These are phyloP conservation scores for Yamadazyma paraphyllophila DNA, from an alignment of 805 yeast genomes.

Conservation along the genomic window DNA sequence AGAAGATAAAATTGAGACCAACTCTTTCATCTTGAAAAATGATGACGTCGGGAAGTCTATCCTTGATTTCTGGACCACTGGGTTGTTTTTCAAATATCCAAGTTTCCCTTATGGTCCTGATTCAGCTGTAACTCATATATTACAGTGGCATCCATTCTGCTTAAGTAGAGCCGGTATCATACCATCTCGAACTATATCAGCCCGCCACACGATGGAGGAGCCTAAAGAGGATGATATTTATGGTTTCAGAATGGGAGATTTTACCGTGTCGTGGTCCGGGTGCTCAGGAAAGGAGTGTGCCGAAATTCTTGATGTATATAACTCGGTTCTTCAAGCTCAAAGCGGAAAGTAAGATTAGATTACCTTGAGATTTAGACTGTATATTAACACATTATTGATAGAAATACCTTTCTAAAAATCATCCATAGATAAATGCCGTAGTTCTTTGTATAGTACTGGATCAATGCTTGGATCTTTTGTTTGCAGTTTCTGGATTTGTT, in stretches of 20 bases:
- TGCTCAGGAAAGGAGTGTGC: constrained; percentile 58
- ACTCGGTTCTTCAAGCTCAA: neutral
- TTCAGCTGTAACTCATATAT: constrained; percentile 76
- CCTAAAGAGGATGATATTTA: constrained; percentile 29
- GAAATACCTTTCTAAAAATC: neutral
- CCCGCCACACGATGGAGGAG: constrained; percentile 28
- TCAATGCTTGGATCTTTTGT: constrained; percentile 8
- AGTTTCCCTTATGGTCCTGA: constrained; percentile 59
- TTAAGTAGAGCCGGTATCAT: constrained; percentile 72
- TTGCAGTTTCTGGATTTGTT: constrained; percentile 11
- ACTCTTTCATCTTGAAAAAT: constrained; percentile 71
- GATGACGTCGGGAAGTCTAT: constrained; percentile 63
- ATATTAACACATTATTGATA: constrained; percentile 1
- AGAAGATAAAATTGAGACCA: constrained; percentile 58
- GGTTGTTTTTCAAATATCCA: constrained; percentile 63
- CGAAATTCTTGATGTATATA: constrained; percentile 34
- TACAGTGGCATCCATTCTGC: constrained; percentile 92
- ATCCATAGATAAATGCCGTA: constrained; percentile 1
- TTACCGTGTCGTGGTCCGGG: constrained; percentile 59
- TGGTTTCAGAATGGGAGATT: constrained; percentile 63
- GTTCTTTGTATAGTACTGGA: constrained; percentile 10
- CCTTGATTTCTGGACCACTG: constrained; percentile 79
- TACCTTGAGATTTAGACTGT: neutral
- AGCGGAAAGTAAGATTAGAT: neutral
- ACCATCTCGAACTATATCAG: constrained; percentile 44